phyloP scores from a whole-genome alignment of 208 protist genomes.

The Trichomonas gallinae region DNA sequence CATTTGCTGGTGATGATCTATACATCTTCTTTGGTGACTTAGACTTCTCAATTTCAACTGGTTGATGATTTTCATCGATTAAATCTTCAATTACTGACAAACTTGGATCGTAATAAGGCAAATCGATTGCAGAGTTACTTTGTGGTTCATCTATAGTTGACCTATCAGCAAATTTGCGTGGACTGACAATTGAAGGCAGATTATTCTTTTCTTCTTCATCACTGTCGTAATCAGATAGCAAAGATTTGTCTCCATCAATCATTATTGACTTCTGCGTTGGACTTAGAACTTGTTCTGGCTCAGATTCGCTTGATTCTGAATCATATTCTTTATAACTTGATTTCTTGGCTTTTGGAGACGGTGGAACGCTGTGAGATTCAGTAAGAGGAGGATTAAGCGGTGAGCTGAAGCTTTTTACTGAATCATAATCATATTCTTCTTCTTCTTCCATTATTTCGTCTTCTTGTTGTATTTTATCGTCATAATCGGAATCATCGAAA shows the following conservation, averaged over 20 bases:
- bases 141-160: not conserved
- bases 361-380: not conserved
- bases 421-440: not conserved
- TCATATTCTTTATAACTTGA: not conserved
- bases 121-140: not conserved
- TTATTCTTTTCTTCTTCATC: not conserved
- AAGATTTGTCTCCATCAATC: not conserved
- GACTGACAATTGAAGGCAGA: not conserved
- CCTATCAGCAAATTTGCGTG: not conserved
- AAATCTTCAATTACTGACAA: not conserved
- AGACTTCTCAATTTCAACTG: not conserved
- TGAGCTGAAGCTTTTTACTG: not conserved
- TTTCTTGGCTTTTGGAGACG: not conserved
- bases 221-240: not conserved
- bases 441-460: not conserved
- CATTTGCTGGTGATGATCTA: not conserved
- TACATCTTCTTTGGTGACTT: not conserved
- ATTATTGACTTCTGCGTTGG: not conserved
- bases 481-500: not conserved
- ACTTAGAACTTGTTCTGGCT: not conserved
- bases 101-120: not conserved
- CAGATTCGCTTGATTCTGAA: not conserved
- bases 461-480: not conserved
- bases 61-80: not conserved
- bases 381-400: not conserved